Evolutionary conservation across 768 basidiomycete genomes (phyloP).

Genomic region (Tephrocybe sp.): DNA sequence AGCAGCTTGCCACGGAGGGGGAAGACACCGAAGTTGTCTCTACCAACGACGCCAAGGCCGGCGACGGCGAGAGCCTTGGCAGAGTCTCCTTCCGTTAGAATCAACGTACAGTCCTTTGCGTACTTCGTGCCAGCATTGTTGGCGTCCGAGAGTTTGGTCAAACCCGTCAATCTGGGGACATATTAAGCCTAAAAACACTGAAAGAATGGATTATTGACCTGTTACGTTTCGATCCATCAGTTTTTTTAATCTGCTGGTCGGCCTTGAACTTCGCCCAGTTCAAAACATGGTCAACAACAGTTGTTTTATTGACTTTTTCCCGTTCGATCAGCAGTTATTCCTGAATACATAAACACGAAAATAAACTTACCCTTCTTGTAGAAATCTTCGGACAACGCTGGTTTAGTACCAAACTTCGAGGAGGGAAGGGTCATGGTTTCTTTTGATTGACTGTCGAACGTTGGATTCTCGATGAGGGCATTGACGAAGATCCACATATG

Average conservation of each 20-base stretch:
- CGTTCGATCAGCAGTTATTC: not conserved
- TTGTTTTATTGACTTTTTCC: slow-evolving; percentile 76
- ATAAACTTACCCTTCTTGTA: slow-evolving; percentile 82
- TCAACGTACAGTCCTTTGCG: slow-evolving; percentile 86
- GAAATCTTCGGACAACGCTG: slow-evolving; percentile 84
- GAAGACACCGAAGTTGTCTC: slow-evolving; percentile 97
- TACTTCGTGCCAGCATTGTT: slow-evolving; percentile 92
- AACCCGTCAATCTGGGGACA: slow-evolving; percentile 72
- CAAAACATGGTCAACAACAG: slow-evolving; percentile 88
- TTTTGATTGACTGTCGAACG: slow-evolving; percentile 99
- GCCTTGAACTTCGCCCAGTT: slow-evolving; percentile 98
- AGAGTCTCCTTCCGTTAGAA: slow-evolving; percentile 98
- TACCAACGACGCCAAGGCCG: slow-evolving; percentile 91
- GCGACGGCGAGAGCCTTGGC: slow-evolving; percentile 96
- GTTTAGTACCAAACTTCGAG: slow-evolving; percentile 90
- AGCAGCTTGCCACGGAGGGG: slow-evolving; percentile 95
- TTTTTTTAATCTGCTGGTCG: slow-evolving; percentile 94
- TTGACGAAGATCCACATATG: slow-evolving; percentile 99
- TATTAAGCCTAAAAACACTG: not conserved
- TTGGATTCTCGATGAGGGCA: slow-evolving; percentile 93
- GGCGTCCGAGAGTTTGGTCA: slow-evolving; percentile 94
- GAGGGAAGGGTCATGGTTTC: slow-evolving; percentile 87
- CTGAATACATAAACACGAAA: slow-evolving; percentile 1
- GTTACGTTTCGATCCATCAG: slow-evolving; percentile 87
- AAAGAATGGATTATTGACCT: slow-evolving; percentile 48